Conservation (phyloP, 2,329 filamentous ascomycete species). For the Tolypocladium endophyticum region DNA sequence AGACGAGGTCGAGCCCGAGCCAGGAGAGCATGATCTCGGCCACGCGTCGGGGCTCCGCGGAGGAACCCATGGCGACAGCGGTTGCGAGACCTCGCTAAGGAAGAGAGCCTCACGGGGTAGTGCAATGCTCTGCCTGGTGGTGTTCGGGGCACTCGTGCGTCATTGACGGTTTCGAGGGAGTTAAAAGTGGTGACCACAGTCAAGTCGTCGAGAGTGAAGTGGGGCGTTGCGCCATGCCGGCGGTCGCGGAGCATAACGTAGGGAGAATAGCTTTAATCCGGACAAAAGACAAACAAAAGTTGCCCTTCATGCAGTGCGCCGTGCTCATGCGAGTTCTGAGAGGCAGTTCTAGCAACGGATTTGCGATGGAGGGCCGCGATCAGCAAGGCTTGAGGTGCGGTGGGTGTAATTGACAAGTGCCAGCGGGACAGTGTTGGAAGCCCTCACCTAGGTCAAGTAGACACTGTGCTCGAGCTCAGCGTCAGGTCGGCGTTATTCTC, state of each 20-base stretch:
- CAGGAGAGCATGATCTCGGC: constrained; percentile 28
- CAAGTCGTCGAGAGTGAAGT: background rate
- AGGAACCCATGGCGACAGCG: background rate
- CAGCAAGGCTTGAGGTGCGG: background rate
- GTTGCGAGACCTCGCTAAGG: background rate
- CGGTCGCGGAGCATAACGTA: background rate
- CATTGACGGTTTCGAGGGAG: background rate
- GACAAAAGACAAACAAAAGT: background rate
- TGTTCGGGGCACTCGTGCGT: background rate
- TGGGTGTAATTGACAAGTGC: background rate
- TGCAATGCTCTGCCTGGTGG: background rate
- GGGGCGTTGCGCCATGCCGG: background rate
- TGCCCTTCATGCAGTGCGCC: background rate
- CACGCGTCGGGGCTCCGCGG: constrained; percentile 16
- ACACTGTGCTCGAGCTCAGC: background rate
- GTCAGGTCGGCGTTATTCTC: background rate
- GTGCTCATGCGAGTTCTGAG: background rate
- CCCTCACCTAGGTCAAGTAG: background rate
- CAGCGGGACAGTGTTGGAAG: background rate
- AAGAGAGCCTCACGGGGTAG: background rate
- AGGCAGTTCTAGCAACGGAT: background rate
- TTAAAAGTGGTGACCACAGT: background rate
- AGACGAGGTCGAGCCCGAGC: constrained; percentile 27
- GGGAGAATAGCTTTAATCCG: background rate
- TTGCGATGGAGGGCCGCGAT: background rate